Base-by-base conservation (phyloP, 257 asterid genomes). In the Petunia axillaris region DNA sequence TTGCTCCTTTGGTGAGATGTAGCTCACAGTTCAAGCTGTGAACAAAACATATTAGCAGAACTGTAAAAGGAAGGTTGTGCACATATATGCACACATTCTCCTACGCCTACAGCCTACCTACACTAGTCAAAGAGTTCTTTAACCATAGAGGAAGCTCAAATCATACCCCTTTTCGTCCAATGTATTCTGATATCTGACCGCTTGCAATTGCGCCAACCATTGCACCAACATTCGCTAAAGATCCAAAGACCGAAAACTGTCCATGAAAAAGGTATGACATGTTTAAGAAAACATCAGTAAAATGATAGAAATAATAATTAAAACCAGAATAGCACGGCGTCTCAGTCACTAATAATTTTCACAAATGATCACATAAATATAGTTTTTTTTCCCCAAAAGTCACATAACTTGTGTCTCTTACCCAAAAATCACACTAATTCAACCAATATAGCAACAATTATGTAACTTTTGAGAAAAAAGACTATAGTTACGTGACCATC, bases 131-230 rank as follows among this genome's bases (percentile, higher is more conserved):
- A 13, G 40, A 11, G 35, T 63, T 25, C 14, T 7, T 62, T 25
- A 3, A 7, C 40, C 15, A 62, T 4, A 3, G 66, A 62, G 41
- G 25, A 62, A 8, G 40, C 25, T 14, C 66, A 4, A 2, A 38
- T 77, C 77, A 59, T 94, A 94, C 98, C 97, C 97, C 98, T 87
- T 94, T 93, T 84, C 97, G 79, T 57, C 98, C 98, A 53, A 88
- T 85, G 80, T 91, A 86, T 78, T 94, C 98, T 0, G 98, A 93
- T 84, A 94, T 94, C 86, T 93, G 97, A 36, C 98, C 97, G 80
- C 98, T 94, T 36, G 97, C 88, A 76, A 94, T 90, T 37, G 98
- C 96, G 11, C 97, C 98, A 63, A 94, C 93, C 97, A 94, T 92
- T 75, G 98, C 98, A 73, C 98, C 98, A 64, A 93, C 88, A 85